Base-by-base conservation (phyloP, 305 asterid species). In the Striga hermonthica region DNA sequence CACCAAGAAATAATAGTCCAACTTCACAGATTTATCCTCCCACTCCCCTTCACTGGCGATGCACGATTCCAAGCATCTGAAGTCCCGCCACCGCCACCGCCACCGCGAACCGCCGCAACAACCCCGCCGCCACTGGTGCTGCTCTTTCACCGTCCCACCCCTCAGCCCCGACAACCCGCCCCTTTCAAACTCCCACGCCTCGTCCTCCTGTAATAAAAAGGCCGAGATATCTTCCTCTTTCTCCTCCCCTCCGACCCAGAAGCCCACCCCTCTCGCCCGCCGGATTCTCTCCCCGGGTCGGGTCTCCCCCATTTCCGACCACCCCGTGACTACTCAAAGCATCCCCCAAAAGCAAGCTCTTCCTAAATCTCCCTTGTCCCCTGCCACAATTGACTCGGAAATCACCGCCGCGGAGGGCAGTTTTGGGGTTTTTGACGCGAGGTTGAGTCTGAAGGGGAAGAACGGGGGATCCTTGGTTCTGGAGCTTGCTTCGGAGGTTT, bases 201-300 rank as follows among this genome's bases (percentile, higher is more conserved):
- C 81, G n/a, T 44, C 83, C n/a, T 64, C 81, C 28, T 60, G 67
- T 57, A 60, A 70, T 39, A 66, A 78, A 71, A 84, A 77, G 84
- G 62, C 74, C 7, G 89, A 78, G 41, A 31, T 76, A 52, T 76
- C 87, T 64, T 60, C 78, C 74, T 83, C 89, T 37, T 72, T 73
- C 77, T 84, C 92, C 13, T 52, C 57, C 57, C 86, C 89, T 34
- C 86, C 74, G 60, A 9, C 74, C 56, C 77, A 83, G 65, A 79
- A 75, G 78, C 57, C 57, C 57, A 64, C 68, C 39, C 76, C 84
- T 9, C 78, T 80, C 9, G 82, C 87, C 14, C 86, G 95, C 12
- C 80, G 95, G 83, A 92, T 92, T 84, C 90, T 87, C 52, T 92
- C 95, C 0, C 98, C 97, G 74, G 98, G 98, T 44, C 88, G 98